Evolutionary conservation across 1,284 basidiomycete genomes (phyloP), one percentile per base, ranked within the genome.

Genomic region (Meripilus lineatus): DNA sequence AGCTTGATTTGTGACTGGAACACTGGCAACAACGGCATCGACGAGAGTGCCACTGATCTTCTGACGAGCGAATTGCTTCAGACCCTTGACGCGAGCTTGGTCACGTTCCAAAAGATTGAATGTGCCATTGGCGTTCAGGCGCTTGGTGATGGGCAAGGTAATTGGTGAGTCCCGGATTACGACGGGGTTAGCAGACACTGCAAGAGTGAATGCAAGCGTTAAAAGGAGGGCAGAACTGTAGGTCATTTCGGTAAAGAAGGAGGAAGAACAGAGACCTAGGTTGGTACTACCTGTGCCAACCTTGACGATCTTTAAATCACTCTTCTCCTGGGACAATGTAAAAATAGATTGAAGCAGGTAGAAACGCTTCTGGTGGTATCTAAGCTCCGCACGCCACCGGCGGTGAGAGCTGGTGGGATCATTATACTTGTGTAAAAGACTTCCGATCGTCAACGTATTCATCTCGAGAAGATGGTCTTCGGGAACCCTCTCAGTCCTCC

Each of bases 51-150:
- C 62, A 17, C 52, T 52, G 45, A 64, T 51, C 26, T 60, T 57
- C 18, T 68, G 63, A 32, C 59, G 49, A 20, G 59, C 68, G 6
- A 65, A 67, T 20, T 69, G 59, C 46, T 63, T 68, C 45, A 77
- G 47, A n/a, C 65, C 62, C 46, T 66, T 55, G 17, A 70, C 72
- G 44, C 79, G 73, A 44, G 71, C 69, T 44, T 71, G 72, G 56
- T 84, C 83, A 40, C 72, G 68, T 44, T 73, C 63, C 23, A 85
- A 55, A 38, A 82, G 59, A 38, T 71, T 44, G 5, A 34, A 25
- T 5, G 64, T 47, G 46, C 74, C 72, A 3, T 65, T 73, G 44
- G 66, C 45, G 51, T 79, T 79, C 54, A 80, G 55, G 44, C 66
- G 63, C 54, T 72, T 70, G 17, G 75, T 68, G 37, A 82, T 54